Base-by-base conservation (phyloP, 2,329 filamentous ascomycete species). In the Aspergillus intermedius region DNA sequence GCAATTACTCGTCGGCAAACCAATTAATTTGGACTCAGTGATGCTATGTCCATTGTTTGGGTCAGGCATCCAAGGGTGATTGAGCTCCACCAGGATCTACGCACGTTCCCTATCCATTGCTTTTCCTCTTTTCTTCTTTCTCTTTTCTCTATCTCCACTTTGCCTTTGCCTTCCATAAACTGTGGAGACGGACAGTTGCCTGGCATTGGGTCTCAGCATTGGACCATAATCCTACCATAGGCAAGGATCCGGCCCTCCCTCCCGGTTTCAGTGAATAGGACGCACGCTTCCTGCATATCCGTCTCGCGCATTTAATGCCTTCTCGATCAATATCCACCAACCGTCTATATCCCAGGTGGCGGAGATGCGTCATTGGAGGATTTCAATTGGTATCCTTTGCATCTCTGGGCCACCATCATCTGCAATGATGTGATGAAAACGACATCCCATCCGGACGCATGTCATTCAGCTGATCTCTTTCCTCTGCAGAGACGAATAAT, bases 401-500 rank as follows among this genome's bases (percentile, higher is more conserved):
- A 51, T 40, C 47, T 50, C 54, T 1, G 48, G 49, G 45, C 53
- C 47, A 41, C 49, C 44, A 42, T 48, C 51, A 28, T 44, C 52
- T 32, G 37, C 44, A 51, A 50, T 55, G 52, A 53, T 49, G 53
- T 54, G 54, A 57, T 51, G 56, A 54, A 51, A 48, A 48, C 50
- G 50, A 46, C 47, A 42, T 54, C 47, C 37, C 49, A 49, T 52
- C 47, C 49, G 44, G 50, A 60, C 58, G 56, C 59, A 56, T 62
- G 61, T 56, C 56, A 54, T 69, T 70, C 67, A 70, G 67, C 66
- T 70, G 67, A 70, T 68, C 66, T 64, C 53, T 61, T 57, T 62
- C 56, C 54, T 59, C 65, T 70, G 67, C 67, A 70, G 62, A 67
- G 62, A 67, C 49, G 55, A 57, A 59, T 63, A 60, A 63, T 67